Evolutionary conservation across 345 rosid genomes (phyloP).

Genomic region (Moringa oleifera): DNA sequence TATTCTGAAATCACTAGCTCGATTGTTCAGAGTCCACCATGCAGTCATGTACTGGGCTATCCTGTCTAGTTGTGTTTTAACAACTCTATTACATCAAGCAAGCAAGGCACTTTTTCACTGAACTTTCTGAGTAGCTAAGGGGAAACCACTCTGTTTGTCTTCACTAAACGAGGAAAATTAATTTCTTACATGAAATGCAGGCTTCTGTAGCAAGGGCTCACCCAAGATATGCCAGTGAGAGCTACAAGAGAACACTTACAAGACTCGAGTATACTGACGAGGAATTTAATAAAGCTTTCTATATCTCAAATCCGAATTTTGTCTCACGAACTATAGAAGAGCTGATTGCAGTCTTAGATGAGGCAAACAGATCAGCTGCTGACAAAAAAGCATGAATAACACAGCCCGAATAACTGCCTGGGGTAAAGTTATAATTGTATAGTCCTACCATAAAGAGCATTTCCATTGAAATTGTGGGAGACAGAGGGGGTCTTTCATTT

Average conservation of each 20-base stretch:
- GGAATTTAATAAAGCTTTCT: constrained; percentile 29
- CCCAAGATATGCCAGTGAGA: constrained; percentile 43
- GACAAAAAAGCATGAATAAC: neutral
- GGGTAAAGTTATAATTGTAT: neutral
- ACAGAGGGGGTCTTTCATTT: no score
- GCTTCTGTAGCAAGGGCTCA: constrained; percentile 56
- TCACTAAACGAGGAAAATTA: no score
- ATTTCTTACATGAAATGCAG: no score
- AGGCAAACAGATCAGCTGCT: neutral
- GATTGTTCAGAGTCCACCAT: no score
- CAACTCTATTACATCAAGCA: no score
- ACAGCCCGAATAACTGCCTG: neutral
- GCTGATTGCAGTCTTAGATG: neutral
- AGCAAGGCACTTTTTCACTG: neutral
- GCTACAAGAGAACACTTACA: constrained; percentile 38
- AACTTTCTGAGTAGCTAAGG: neutral
- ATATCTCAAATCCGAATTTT: constrained; percentile 34
- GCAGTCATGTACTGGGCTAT: no score
- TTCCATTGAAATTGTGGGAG: neutral
- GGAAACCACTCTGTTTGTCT: no score
- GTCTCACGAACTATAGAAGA: neutral
- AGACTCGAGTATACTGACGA: constrained; percentile 27
- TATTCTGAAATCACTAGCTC: no score
- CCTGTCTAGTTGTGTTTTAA: no score
- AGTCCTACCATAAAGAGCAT: neutral